Evolutionary conservation across 176 grass and related monocot species (phyloP), one percentile per base, ranked within the genome.

Genomic region (Oryza punctata): DNA sequence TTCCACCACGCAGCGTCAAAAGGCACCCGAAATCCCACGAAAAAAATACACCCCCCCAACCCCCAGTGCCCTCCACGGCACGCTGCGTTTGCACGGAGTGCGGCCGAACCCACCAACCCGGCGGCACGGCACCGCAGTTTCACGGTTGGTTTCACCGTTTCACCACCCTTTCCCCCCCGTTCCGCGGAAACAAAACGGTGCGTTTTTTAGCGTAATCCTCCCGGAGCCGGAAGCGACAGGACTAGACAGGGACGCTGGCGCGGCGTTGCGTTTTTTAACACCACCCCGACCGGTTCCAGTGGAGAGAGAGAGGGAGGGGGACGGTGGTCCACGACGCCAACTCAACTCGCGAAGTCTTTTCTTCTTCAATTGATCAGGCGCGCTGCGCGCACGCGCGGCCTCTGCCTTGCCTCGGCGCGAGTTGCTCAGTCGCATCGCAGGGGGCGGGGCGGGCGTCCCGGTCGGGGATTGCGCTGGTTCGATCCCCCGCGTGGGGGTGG

Each of bases 381-480:
- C n/a, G n/a, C n/a, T n/a, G n/a, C n/a, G n/a, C n/a, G 37, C 41
- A 12, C 49, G 19, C 16, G 19, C 54, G 6, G 37, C 7, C 37
- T 38, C 37, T 38, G 23, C 32, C 32, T 33, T n/a, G n/a, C 6
- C 21, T 60, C 54, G 54, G 21, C 54, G 57, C 57, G 21, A 61
- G 57, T 24, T 61, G 57, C 57, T 61, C n/a, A 24, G 57, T 10
- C 21, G n/a, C 57, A 24, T n/a, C n/a, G n/a, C n/a, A n/a, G n/a
- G 57, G 54, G n/a, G 21, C 7, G 54, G 54, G 54, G 19, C 54
- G 54, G 54, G 54, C 21, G 54, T 60, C 54, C 19, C 54, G 54
- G n/a, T 61, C 57, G 57, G 57, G 57, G 57, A 61, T 61, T 61
- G 57, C 57, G 57, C 57, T 61, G 50, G 50, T 57, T 57, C 50